Evolutionary conservation across 2,329 filamentous ascomycete genomes (phyloP).

Genomic region (Madurella mycetomatis): DNA sequence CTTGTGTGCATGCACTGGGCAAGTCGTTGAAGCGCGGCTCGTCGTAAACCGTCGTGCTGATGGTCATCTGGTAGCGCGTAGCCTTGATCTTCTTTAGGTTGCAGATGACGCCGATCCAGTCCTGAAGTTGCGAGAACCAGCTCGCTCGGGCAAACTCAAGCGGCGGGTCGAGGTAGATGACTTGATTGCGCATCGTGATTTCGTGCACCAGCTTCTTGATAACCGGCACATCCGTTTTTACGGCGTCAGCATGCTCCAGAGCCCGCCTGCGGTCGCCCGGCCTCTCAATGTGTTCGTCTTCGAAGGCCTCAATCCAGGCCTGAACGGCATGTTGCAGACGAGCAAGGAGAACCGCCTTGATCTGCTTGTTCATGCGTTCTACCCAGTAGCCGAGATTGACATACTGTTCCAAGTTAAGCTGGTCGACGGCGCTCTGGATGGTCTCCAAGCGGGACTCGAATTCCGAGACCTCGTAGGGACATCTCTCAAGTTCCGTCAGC

Average conservation of each 20-base stretch:
- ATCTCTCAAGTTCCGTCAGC: conserved; percentile 75
- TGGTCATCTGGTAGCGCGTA: conserved; percentile 86
- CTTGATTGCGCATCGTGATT: conserved; percentile 95
- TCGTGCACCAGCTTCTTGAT: conserved; percentile 79
- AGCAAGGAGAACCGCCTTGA: conserved; percentile 73
- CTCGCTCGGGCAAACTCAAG: conserved; percentile 86
- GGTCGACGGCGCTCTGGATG: conserved; percentile 90
- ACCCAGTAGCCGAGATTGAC: conserved; percentile 93
- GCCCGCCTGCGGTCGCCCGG: conserved; percentile 51
- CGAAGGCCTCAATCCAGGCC: conserved; percentile 83
- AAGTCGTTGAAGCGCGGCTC: conserved; percentile 77
- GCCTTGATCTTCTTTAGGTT: conserved; percentile 92
- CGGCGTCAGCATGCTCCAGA: conserved; percentile 38
- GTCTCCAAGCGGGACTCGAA: conserved; percentile 78
- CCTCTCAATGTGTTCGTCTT: conserved; percentile 49
- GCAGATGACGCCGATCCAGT: conserved; percentile 90
- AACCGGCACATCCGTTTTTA: conserved; percentile 52
- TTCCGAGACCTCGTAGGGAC: conserved; percentile 72
- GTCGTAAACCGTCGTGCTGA: conserved; percentile 61
- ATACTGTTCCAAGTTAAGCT: conserved; percentile 93
- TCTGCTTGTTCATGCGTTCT: conserved; percentile 74
- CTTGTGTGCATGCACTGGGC: conserved; percentile 74
- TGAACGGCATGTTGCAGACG: conserved; percentile 80
- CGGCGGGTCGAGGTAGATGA: conserved; percentile 93
- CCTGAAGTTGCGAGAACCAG: conserved; percentile 89